Conservation (phyloP, 306 rosid species). For the Citrullus amarus region DNA sequence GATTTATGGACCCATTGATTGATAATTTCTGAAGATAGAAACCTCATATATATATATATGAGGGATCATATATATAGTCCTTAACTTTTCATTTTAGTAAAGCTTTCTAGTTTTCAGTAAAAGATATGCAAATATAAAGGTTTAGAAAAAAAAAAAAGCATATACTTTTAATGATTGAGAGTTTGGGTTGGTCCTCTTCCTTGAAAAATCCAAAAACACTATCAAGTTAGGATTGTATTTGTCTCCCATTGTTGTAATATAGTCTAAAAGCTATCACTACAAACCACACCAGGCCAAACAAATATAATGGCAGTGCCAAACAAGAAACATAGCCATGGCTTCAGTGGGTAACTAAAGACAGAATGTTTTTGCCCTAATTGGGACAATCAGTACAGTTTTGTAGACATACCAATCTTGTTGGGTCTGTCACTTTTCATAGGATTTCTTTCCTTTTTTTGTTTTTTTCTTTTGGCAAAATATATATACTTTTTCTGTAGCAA, state of each 20-base stretch:
- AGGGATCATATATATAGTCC: background rate
- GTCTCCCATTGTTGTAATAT: constrained; percentile 3
- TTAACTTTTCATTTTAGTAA: background rate
- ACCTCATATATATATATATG: background rate
- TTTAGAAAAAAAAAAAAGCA: background rate
- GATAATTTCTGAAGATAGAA: background rate
- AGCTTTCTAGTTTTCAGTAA: background rate
- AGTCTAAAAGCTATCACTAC: background rate
- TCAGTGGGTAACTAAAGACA: constrained; percentile 7
- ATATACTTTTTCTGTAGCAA: background rate
- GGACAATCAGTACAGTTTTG: constrained; percentile 9
- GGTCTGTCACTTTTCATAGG: constrained; percentile 17
- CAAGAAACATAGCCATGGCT: background rate
- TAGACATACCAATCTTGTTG: background rate
- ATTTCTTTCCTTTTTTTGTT: background rate
- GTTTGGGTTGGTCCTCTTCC: background rate
- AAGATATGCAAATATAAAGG: background rate
- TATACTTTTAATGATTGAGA: background rate
- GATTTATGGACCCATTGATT: background rate
- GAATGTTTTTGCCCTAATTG: constrained; percentile 17
- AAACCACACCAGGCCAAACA: background rate
- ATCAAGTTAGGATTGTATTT: constrained; percentile 4
- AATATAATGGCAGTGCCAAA: background rate
- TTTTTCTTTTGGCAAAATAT: background rate
- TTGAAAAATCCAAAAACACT: background rate